phyloP scores from a whole-genome alignment of 768 basidiomycete species.

The Phylloporus scabripes region DNA sequence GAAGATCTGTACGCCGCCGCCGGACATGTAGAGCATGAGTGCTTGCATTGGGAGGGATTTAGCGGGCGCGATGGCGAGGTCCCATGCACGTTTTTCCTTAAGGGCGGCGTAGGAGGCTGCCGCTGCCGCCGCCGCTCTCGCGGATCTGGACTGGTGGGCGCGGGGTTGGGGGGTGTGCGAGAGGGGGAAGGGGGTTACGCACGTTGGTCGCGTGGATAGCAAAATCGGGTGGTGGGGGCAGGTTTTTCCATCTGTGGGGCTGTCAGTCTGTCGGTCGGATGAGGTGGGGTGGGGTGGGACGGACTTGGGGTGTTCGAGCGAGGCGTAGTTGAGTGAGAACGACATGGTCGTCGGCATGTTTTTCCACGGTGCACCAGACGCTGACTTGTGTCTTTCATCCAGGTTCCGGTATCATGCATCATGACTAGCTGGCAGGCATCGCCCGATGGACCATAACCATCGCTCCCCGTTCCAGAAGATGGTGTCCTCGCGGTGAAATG shows the following conservation, averaged over 20 bases:
- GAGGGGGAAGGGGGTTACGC: conserved; percentile 3
- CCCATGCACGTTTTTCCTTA: conserved; percentile 81
- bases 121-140: conserved; percentile 31
- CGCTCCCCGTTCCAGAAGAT: no score
- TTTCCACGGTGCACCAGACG: no score
- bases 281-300: neutral
- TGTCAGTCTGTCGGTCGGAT: neutral
- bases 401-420: no score
- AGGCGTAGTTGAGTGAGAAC: conserved; percentile 28
- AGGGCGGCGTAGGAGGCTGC: conserved; percentile 56
- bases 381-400: no score
- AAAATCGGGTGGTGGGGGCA: conserved; percentile 68
- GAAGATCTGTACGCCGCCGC: conserved; percentile 92
- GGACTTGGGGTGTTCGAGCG: conserved; percentile 28
- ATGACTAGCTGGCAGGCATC: no score
- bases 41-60: conserved; percentile 96
- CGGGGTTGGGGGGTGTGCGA: neutral
- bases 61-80: conserved; percentile 75
- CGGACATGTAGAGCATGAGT: conserved; percentile 98
- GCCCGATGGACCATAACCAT: no score
- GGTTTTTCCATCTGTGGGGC: conserved; percentile 49
- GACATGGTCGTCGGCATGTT: no score
- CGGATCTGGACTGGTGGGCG: conserved; percentile 39
- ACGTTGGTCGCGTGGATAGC: conserved; percentile 36
- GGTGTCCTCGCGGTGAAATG: no score